Conservation (phyloP, 345 rosid species). For the Syzygium aqueum region DNA sequence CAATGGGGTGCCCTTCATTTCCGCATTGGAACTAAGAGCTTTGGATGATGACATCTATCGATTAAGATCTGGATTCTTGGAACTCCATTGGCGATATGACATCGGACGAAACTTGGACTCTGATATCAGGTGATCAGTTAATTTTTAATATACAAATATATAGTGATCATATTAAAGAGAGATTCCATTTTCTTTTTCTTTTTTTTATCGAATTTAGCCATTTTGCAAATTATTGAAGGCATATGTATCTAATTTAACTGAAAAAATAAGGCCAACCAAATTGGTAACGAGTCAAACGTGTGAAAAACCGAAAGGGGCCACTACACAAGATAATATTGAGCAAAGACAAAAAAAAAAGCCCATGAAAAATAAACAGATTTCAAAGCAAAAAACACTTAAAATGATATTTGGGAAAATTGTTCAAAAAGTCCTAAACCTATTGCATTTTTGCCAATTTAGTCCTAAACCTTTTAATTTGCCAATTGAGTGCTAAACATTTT, state of each 20-base stretch:
- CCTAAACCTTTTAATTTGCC: no score
- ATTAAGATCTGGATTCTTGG: background rate
- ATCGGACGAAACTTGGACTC: background rate
- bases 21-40: conserved; percentile 28
- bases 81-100: rapidly evolving
- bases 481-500: no score
- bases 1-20: conserved; percentile 42
- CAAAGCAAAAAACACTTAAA: background rate
- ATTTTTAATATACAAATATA: rapidly evolving
- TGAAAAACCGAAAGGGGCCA: background rate
- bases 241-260: rapidly evolving
- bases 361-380: background rate
- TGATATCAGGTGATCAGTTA: background rate
- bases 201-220: background rate
- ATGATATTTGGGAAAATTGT: background rate
- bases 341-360: background rate
- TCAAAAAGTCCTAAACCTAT: no score
- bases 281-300: background rate
- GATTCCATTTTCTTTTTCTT: rapidly evolving
- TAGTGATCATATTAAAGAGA: background rate
- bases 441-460: no score
- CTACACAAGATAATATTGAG: background rate
- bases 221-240: no score
- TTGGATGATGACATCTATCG: background rate
- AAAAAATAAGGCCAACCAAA: background rate